Evolutionary conservation across 2,329 filamentous ascomycete species (phyloP).

Genomic region (Xylaria sp.): DNA sequence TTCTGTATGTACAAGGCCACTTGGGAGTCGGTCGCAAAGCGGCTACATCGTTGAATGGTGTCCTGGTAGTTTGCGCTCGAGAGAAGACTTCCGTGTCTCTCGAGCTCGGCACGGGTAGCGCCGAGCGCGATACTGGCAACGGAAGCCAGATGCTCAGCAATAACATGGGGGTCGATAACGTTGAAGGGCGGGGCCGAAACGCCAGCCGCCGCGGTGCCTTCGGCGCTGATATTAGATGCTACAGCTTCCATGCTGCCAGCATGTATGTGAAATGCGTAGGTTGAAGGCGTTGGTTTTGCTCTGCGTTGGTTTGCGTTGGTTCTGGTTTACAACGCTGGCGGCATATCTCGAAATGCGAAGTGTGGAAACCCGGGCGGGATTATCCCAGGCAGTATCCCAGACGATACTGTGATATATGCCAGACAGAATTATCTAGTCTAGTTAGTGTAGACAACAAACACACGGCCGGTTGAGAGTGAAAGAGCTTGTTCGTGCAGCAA

Average conservation of each 20-base stretch:
- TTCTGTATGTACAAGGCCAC: slow-evolving; percentile 89
- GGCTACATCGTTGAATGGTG: slow-evolving; percentile 78
- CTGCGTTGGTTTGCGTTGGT: too few species aligned
- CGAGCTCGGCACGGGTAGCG: slow-evolving; percentile 70
- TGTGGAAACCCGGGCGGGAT: neutral
- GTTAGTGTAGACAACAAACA: slow-evolving; percentile 18
- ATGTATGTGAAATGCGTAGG: slow-evolving; percentile 6
- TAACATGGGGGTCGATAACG: slow-evolving; percentile 59
- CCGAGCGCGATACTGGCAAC: slow-evolving; percentile 70
- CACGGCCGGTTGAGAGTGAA: slow-evolving; percentile 11
- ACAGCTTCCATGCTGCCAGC: slow-evolving; percentile 47
- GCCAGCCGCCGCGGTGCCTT: slow-evolving; percentile 44
- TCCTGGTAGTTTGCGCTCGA: slow-evolving; percentile 67
- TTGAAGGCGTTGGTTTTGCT: slow-evolving; percentile 13
- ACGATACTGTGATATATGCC: too few species aligned
- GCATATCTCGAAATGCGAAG: slow-evolving; percentile 25
- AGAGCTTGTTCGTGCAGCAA: slow-evolving; percentile 12
- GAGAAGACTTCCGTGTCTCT: slow-evolving; percentile 75
- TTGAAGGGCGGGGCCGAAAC: slow-evolving; percentile 43
- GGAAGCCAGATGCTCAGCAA: slow-evolving; percentile 66
- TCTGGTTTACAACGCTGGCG: slow-evolving; percentile 16
- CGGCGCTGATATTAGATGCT: slow-evolving; percentile 39
- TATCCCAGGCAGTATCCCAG: too few species aligned
- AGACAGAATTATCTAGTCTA: neutral
- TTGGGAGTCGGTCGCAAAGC: slow-evolving; percentile 85